phyloP scores from a whole-genome alignment of 2,329 filamentous ascomycete genomes.

The Moelleriella libera region DNA sequence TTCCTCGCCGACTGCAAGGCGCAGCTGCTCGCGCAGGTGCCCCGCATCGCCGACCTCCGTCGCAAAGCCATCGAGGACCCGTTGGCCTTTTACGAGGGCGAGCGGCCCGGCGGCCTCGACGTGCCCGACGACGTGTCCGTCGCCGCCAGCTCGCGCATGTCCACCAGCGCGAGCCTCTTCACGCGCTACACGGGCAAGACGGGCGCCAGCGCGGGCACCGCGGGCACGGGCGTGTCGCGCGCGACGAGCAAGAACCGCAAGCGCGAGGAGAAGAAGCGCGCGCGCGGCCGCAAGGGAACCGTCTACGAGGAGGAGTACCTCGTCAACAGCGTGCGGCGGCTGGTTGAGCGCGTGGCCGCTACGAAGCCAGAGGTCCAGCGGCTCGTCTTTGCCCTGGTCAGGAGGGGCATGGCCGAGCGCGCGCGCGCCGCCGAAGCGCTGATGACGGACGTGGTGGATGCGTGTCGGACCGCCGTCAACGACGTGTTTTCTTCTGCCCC shows the following conservation, averaged over 20 bases:
- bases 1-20: constrained; percentile 84
- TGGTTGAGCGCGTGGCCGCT: constrained; percentile 70
- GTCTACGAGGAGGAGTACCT: constrained; percentile 98
- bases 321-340: constrained; percentile 68
- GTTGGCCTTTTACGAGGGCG: constrained; percentile 76
- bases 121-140: constrained; percentile 87
- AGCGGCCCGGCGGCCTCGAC: constrained; percentile 48
- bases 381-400: constrained; percentile 62
- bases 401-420: constrained; percentile 76
- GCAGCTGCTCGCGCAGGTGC: constrained; percentile 73
- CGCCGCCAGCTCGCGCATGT: constrained; percentile 65
- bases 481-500: constrained; percentile 48
- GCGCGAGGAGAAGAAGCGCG: constrained; percentile 88
- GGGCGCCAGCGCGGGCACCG: constrained; percentile 43
- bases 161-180: constrained; percentile 78
- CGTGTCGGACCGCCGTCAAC: constrained; percentile 49
- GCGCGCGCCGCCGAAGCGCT: constrained; percentile 64
- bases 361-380: constrained; percentile 58
- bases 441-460: constrained; percentile 58
- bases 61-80: constrained; percentile 73
- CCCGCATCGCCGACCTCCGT: constrained; percentile 71
- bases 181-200: constrained; percentile 74
- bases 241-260: constrained; percentile 79
- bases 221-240: constrained; percentile 58
- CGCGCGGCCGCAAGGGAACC: constrained; percentile 86